Evolutionary conservation across 2,329 filamentous ascomycete species (phyloP), one percentile per base, ranked within the genome.

Genomic region (Fusarium citri): DNA sequence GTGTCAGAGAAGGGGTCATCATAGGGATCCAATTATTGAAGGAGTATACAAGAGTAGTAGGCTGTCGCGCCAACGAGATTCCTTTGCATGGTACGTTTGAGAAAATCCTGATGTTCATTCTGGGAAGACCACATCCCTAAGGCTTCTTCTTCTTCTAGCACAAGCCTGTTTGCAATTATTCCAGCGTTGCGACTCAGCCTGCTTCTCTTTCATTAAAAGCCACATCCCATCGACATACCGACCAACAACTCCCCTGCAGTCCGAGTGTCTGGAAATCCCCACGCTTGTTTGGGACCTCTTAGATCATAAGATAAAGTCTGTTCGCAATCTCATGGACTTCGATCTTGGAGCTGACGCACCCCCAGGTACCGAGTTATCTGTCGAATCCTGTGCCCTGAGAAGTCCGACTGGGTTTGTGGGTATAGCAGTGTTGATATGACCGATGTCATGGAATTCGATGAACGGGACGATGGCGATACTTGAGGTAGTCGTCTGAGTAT

Each of bases 41-140:
- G 7, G 48, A 69, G 30, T 66, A 43, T 41, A 47, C 47, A 12
- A 54, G 20, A 40, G 37, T 56, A 10, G 30, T 71, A 9, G 69
- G 61, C 7, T 46, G 37, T 37, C 62, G 69, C 23, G 69, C 69
- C 23, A 48, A 69, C 14, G 69, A 67, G 45, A 57, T 67, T n/a
- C 69, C 65, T 26, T 40, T 72, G 16, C 49, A 69, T 43, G 45
- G 65, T 64, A 57, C 50, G 65, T 47, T 23, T 37, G 42, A 43
- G 31, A 60, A n/a, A 48, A 25, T 9, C 31, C 26, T 34, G 11
- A 47, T 37, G 14, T 43, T 15, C 23, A 20, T 42, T 22, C 34
- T 25, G 22, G 16, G 28, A 59, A 25, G 30, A 28, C 15, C n/a
- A 6, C 34, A 23, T 30, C 8, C 30, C 34, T 60, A 30, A 68